These are phyloP conservation scores for Plantago coronopus DNA, from an alignment of 305 asterid genomes.

Conservation along the genomic window DNA sequence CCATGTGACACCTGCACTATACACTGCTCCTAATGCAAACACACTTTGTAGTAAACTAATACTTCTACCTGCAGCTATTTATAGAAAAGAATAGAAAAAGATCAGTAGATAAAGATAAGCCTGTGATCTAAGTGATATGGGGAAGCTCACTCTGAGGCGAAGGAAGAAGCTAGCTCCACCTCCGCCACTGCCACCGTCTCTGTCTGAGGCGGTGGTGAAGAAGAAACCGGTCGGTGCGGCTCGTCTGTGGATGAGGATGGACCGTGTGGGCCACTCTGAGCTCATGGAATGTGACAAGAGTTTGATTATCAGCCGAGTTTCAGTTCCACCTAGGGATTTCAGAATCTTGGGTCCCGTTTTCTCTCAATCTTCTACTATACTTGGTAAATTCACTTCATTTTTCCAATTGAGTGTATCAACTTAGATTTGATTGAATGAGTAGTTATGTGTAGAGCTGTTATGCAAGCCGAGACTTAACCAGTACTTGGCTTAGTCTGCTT, in stretches of 20 bases:
- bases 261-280: constrained; percentile 81
- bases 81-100: too few species aligned
- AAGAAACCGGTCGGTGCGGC: constrained; percentile 75
- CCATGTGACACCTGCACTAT: too few species aligned
- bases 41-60: too few species aligned
- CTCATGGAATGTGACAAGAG: constrained; percentile 84
- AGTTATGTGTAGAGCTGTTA: too few species aligned
- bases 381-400: constrained; percentile 38
- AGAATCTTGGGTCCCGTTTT: constrained; percentile 89
- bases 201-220: constrained; percentile 36
- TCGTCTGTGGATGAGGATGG: constrained; percentile 93
- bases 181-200: constrained; percentile 22
- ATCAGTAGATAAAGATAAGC: not conserved
- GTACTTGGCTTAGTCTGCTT: too few species aligned
- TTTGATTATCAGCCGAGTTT: constrained; percentile 69
- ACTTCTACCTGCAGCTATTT: too few species aligned
- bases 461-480: too few species aligned
- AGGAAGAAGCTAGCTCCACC: constrained; percentile 53
- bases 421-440: too few species aligned
- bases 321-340: constrained; percentile 82
- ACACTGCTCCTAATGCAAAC: too few species aligned
- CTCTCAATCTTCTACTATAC: constrained; percentile 89
- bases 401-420: too few species aligned
- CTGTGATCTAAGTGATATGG: constrained; percentile 35
- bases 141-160: constrained; percentile 54